These are phyloP conservation scores for Ascodesmis nigricans DNA, from an alignment of 495 filamentous ascomycete species.

Conservation along the genomic window DNA sequence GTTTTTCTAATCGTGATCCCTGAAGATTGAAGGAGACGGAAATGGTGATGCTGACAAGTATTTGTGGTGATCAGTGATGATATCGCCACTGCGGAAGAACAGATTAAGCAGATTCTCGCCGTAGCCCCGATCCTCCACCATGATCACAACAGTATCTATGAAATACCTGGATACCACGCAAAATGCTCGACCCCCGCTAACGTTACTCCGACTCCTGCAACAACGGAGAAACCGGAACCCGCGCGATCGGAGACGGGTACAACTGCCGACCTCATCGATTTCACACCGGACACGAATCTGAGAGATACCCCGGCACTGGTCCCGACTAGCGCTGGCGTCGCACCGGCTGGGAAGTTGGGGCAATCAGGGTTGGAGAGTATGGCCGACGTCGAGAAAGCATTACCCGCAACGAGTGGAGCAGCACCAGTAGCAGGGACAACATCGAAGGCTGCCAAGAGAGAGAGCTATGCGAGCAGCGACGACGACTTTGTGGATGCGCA, in stretches of 20 bases:
- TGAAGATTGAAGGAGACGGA: neutral
- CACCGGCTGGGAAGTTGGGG: neutral
- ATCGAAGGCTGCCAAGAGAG: neutral
- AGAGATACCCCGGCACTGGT: slow-evolving; percentile 1
- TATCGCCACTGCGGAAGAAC: slow-evolving; percentile 42
- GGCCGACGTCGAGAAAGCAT: neutral
- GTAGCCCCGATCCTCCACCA: slow-evolving; percentile 71
- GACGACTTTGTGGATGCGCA: slow-evolving; percentile 1
- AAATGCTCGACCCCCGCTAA: slow-evolving; percentile 6
- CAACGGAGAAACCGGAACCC: too few relatives aligned
- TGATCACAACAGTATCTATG: slow-evolving; percentile 29
- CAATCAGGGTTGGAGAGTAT: neutral
- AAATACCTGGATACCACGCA: slow-evolving; percentile 20
- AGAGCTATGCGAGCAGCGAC: neutral
- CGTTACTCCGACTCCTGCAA: slow-evolving; percentile 5
- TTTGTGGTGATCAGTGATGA: slow-evolving; percentile 29
- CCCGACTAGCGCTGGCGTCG: neutral
- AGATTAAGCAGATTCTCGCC: slow-evolving; percentile 62
- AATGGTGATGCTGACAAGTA: neutral
- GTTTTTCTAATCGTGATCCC: neutral
- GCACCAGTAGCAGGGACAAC: too few relatives aligned
- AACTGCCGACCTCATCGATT: neutral
- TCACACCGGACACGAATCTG: neutral
- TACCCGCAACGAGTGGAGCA: too few relatives aligned
- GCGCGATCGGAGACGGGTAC: neutral